A percentile compares a stretch with the other conserved stretches of the same genome.
phyloP scores from a whole-genome alignment of 2,329 filamentous ascomycete species.

The Aspergillus sergii region DNA sequence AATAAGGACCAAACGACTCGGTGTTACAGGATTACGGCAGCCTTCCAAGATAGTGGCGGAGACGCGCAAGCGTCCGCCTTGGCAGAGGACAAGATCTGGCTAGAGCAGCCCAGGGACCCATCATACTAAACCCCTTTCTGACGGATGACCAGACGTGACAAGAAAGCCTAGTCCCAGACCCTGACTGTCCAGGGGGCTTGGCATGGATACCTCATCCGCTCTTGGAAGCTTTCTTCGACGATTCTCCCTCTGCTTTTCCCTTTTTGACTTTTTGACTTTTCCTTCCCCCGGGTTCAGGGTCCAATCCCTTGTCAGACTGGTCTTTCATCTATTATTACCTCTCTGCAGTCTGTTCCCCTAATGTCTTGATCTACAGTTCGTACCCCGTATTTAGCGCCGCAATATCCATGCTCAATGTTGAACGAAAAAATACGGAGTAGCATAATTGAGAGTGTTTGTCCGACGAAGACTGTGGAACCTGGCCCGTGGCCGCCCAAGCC shows the following conservation, averaged over 20 bases:
- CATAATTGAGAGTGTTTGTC: conserved; percentile 1
- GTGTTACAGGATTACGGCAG: conserved; percentile 23
- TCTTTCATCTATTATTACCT: neutral
- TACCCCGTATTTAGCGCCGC: neutral
- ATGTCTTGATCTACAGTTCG: neutral
- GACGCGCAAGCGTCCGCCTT: conserved; percentile 45
- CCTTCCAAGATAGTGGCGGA: conserved; percentile 30
- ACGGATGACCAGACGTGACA: conserved; percentile 10
- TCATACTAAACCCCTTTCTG: conserved; percentile 25
- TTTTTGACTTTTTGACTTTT: conserved; percentile 2
- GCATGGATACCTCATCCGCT: conserved; percentile 16
- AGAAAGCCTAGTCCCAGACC: conserved; percentile 19
- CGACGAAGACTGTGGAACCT: neutral
- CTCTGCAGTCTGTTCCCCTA: no score
- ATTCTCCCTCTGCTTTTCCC: neutral
- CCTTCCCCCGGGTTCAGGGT: conserved; percentile 3
- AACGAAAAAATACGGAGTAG: neutral
- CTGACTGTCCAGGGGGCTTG: conserved; percentile 26
- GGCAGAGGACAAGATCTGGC: conserved; percentile 35
- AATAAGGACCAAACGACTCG: conserved; percentile 14
- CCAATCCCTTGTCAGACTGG: neutral
- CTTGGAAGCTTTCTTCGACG: conserved; percentile 5
- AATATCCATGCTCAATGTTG: neutral
- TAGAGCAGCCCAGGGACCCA: conserved; percentile 28
- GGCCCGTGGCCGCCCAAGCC: neutral